These are phyloP conservation scores for Mycena sp. DNA, from an alignment of 1,284 basidiomycete genomes.

Conservation along the genomic window DNA sequence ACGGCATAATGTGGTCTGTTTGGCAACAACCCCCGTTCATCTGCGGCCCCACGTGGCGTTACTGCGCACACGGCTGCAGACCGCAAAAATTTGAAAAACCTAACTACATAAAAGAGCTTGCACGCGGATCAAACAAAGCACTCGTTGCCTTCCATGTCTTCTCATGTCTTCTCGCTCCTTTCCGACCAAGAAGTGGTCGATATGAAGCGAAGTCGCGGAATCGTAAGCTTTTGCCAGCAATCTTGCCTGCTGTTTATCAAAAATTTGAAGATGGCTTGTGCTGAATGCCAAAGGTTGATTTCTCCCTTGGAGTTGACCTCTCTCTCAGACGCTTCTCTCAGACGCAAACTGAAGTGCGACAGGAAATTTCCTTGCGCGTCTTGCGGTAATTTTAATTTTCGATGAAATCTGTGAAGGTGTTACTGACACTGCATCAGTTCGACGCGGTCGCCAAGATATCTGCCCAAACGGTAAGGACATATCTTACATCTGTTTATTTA, in stretches of 20 bases:
- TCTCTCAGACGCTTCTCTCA: not conserved
- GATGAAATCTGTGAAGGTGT: not conserved
- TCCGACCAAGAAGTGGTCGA: conserved; percentile 16
- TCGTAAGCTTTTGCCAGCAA: not conserved
- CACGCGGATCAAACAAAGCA: too few relatives aligned
- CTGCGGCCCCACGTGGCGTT: too few relatives aligned
- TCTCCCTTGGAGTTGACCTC: not conserved
- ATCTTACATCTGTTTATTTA: too few relatives aligned
- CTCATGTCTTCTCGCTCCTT: conserved; percentile 8
- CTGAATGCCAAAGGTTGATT: conserved; percentile 16
- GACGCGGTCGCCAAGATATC: conserved; percentile 16
- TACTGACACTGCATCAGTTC: conserved; percentile 5
- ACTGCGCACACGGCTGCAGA: too few relatives aligned
- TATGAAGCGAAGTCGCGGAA: conserved; percentile 17
- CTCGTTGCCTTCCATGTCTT: too few relatives aligned
- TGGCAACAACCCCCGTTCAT: too few relatives aligned
- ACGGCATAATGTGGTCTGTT: too few relatives aligned
- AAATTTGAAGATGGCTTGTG: conserved; percentile 28
- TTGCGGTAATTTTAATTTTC: conserved; percentile 8
- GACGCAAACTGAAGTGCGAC: conserved; percentile 25
- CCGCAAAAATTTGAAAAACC: too few relatives aligned
- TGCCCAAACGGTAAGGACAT: conserved; percentile 26
- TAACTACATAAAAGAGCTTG: too few relatives aligned
- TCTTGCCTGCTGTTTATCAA: too few relatives aligned
- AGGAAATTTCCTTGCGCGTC: conserved; percentile 26